Conservation (phyloP, 805 yeast species). For the Saccharomycopsis capsularis region DNA sequence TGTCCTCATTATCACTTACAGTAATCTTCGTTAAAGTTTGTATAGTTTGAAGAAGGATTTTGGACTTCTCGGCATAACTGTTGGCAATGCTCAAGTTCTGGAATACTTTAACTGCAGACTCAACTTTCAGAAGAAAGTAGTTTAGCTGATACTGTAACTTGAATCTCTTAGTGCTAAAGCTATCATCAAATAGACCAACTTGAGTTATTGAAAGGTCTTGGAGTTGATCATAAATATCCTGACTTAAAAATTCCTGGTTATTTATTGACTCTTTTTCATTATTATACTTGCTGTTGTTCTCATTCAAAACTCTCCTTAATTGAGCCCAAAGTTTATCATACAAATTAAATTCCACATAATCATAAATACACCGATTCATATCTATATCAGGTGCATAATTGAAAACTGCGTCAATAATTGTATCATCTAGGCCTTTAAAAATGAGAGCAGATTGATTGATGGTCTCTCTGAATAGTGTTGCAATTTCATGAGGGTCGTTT, state of each 20-base stretch:
- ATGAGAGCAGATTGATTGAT: slow-evolving; percentile 27
- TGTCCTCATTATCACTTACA: slow-evolving; percentile 14
- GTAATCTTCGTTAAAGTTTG: slow-evolving; percentile 36
- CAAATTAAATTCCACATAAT: slow-evolving; percentile 64
- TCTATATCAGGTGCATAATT: slow-evolving; percentile 35
- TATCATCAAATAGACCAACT: slow-evolving; percentile 35
- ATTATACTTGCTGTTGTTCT: not conserved
- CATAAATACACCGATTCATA: slow-evolving; percentile 49
- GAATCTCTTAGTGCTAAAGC: slow-evolving; percentile 26
- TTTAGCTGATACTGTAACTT: slow-evolving; percentile 25
- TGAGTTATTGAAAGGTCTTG: slow-evolving; percentile 35
- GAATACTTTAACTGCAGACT: slow-evolving; percentile 46
- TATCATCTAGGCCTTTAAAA: slow-evolving; percentile 24
- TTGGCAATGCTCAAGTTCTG: slow-evolving; percentile 39
- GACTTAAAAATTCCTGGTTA: not conserved
- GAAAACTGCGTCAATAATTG: slow-evolving; percentile 24
- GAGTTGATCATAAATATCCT: slow-evolving; percentile 26
- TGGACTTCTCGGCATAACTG: slow-evolving; percentile 42
- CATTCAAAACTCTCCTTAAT: slow-evolving; percentile 27
- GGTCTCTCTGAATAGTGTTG: slow-evolving; percentile 25
- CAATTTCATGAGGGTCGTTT: slow-evolving; percentile 26
- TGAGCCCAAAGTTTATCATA: slow-evolving; percentile 61
- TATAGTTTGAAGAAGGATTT: slow-evolving; percentile 46
- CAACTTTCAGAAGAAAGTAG: slow-evolving; percentile 36
- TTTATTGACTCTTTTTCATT: not conserved